A percentile compares a stretch with the other conserved stretches of the same genome.
Conservation (phyloP, 2,329 filamentous ascomycete species). For the Cercospora zeae-maydis region DNA sequence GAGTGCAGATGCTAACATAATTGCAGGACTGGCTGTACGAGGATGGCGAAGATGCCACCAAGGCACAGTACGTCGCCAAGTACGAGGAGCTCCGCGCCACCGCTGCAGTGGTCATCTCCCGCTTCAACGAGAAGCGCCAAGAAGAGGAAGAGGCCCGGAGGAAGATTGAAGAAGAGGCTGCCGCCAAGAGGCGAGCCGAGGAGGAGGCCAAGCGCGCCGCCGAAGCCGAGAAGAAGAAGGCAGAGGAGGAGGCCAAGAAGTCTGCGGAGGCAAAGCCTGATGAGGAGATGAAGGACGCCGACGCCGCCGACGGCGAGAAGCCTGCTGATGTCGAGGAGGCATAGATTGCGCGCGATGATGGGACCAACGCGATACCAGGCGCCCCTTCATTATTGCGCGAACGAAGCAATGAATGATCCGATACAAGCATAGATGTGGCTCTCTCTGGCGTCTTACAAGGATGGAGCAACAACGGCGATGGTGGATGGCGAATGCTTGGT, state of each 20-base stretch:
- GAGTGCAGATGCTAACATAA: constrained; percentile 10
- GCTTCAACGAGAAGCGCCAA: constrained; percentile 92
- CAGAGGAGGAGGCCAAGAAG: constrained; percentile 44
- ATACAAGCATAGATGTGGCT: constrained; percentile 14
- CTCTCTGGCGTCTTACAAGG: constrained; percentile 11
- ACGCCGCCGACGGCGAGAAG: constrained; percentile 25
- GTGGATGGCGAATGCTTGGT: constrained; percentile 14
- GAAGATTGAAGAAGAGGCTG: constrained; percentile 62
- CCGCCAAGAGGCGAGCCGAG: constrained; percentile 60
- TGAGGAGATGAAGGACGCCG: constrained; percentile 60
- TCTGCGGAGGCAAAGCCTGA: constrained; percentile 43
- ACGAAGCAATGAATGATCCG: constrained; percentile 1
- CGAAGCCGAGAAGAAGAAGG: constrained; percentile 63
- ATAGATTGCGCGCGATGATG: constrained; percentile 9
- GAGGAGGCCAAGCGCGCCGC: constrained; percentile 74
- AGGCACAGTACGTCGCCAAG: constrained; percentile 91
- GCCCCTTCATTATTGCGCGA: constrained; percentile 1
- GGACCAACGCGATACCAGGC: constrained; percentile 15
- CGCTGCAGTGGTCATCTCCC: constrained; percentile 86
- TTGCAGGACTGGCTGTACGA: constrained; percentile 94
- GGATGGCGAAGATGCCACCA: constrained; percentile 89
- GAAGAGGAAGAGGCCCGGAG: constrained; percentile 72
- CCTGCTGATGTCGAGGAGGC: constrained; percentile 33
- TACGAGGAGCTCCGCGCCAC: constrained; percentile 91
- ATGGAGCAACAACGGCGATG: background rate